Evolutionary conservation across 495 filamentous ascomycete species (phyloP), one percentile per base, ranked within the genome.

Genomic region (Glarea lozoyensis): DNA sequence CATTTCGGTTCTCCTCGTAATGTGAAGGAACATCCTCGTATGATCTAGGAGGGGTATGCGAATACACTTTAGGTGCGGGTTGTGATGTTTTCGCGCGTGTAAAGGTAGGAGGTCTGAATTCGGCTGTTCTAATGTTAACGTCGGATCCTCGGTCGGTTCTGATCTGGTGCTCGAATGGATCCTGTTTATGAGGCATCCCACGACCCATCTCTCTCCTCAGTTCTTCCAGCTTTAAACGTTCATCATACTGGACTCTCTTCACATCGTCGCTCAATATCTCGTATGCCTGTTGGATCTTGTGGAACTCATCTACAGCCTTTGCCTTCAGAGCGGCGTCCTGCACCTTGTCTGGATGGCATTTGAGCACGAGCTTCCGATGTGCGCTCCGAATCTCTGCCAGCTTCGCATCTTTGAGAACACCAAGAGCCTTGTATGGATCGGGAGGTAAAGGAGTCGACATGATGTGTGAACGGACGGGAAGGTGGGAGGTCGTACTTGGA

Each of bases 281-380:
- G 60, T 93, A 98, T 35, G 92, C 87, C 49, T 88, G 75, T 60
- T 96, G 90, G 23, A 97, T 86, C 60, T 81, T 81, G 62, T 96
- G 87, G 60, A 96, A 98, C 64, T 94, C 78, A 43, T 86, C 79
- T 43, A 79, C 73, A 57, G 88, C 92, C 49, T 74, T 64, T 40
- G 65, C 67, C 44, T 81, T 80, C 41, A 73, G 64, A 20, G 81
- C 69, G 50, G 80, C 72, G 48, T 93, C 84, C 54, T 86, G 77
- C 37, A 96, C 76, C 68, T 97, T 97, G 70, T 98, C 92, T 23
- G 92, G 92, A 58, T 98, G 92, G 58, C 80, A 89, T 65, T 87
- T 88, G 43, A 97, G 76, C 40, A 87, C 89, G 18, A 95, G 82
- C 64, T 94, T 97, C 47, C 87, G 84, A 67, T 96, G 83, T 13